Conservation (phyloP, 2,329 filamentous ascomycete genomes). For the Pseudogymnoascus sp. region DNA sequence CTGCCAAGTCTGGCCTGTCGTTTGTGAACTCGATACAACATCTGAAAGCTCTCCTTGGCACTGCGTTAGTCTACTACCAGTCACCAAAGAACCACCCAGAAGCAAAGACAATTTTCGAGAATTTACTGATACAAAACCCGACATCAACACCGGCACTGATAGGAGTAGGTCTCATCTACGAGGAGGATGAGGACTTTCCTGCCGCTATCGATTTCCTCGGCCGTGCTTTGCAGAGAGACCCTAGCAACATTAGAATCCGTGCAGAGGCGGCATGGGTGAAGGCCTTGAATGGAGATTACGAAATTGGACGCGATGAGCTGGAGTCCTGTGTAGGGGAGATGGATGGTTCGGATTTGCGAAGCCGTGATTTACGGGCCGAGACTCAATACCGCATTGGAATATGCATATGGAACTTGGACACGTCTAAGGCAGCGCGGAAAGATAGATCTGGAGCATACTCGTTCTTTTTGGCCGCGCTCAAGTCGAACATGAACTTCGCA, state of each 20-base stretch:
- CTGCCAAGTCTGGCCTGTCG: constrained; percentile 57
- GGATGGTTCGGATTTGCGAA: constrained; percentile 50
- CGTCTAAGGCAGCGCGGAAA: constrained; percentile 67
- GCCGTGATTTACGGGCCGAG: constrained; percentile 70
- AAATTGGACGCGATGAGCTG: constrained; percentile 60
- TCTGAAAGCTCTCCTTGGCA: constrained; percentile 70
- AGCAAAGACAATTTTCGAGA: constrained; percentile 78
- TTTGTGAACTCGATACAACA: constrained; percentile 67
- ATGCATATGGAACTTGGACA: constrained; percentile 78
- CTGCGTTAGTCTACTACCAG: constrained; percentile 84
- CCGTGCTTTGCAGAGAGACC: constrained; percentile 67
- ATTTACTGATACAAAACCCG: constrained; percentile 67
- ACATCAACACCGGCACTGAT: constrained; percentile 76
- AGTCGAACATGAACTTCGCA: constrained; percentile 79
- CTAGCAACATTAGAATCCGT: constrained; percentile 67
- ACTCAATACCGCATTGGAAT: constrained; percentile 80
- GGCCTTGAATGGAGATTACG: constrained; percentile 71
- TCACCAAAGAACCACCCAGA: constrained; percentile 84
- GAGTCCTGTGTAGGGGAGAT: constrained; percentile 62
- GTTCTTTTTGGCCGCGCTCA: constrained; percentile 75
- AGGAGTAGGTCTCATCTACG: constrained; percentile 82
- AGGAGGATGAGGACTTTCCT: constrained; percentile 84
- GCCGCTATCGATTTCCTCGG: constrained; percentile 75
- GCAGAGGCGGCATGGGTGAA: constrained; percentile 91
- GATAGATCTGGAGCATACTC: constrained; percentile 75